Percentiles rank a stretch among this genome's conserved stretches.
These are phyloP conservation scores for Melastoma malabathricum DNA, from an alignment of 345 rosid species.

Conservation along the genomic window DNA sequence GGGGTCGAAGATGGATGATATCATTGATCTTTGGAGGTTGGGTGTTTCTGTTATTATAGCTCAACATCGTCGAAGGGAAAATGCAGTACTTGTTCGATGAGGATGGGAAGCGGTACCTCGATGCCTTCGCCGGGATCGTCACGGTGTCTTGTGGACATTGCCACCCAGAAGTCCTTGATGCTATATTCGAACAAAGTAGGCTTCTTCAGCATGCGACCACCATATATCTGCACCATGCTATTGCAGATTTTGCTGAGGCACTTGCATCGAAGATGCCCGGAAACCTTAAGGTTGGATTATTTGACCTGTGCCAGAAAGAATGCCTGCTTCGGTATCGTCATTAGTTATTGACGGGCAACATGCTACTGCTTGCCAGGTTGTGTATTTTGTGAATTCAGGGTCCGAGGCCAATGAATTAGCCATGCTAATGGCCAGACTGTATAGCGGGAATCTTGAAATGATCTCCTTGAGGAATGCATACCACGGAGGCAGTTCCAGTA, in stretches of 20 bases:
- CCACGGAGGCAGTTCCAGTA: constrained; percentile 90
- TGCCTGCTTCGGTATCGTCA: background rate
- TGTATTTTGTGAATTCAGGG: constrained; percentile 88
- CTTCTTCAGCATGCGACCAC: constrained; percentile 88
- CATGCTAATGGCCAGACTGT: constrained; percentile 88
- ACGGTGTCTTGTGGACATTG: constrained; percentile 93
- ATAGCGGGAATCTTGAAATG: constrained; percentile 71
- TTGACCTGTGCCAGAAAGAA: background rate
- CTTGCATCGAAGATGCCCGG: constrained; percentile 88
- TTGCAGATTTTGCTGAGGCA: constrained; percentile 83
- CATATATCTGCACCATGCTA: constrained; percentile 73
- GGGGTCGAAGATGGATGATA: background rate
- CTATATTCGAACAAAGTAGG: constrained; percentile 64
- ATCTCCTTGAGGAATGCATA: constrained; percentile 86
- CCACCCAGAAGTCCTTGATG: constrained; percentile 68
- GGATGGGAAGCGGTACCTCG: constrained; percentile 58
- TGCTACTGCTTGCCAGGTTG: constrained; percentile 37
- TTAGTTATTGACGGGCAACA: background rate
- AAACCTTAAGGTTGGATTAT: constrained; percentile 49
- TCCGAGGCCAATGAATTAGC: constrained; percentile 92
- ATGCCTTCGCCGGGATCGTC: constrained; percentile 88
- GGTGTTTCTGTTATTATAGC: constrained; percentile 17
- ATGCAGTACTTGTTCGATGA: constrained; percentile 96
- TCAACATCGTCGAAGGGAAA: constrained; percentile 93
- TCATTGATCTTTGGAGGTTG: background rate